These are phyloP conservation scores for Nicotiana undulata DNA, from an alignment of 257 asterid genomes.

Conservation along the genomic window DNA sequence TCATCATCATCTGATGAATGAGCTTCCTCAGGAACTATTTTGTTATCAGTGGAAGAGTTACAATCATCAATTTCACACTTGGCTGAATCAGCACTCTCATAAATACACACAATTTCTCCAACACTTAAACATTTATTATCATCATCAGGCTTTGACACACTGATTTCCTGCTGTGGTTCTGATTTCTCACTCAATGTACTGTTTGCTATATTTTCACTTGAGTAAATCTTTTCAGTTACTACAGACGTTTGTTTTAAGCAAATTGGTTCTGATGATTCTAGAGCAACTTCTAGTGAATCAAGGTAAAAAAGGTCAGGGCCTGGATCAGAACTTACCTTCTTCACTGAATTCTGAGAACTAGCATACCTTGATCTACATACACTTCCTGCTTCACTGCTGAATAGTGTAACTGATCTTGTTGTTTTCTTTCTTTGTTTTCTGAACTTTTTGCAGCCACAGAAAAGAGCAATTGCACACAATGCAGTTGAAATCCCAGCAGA, in stretches of 20 bases:
- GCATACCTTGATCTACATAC: slow-evolving; percentile 37
- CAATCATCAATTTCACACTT: slow-evolving; percentile 10
- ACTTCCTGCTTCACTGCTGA: slow-evolving; percentile 30
- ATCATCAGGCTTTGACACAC: slow-evolving; percentile 20
- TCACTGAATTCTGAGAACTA: slow-evolving; percentile 39
- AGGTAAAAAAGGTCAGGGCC: slow-evolving; percentile 79
- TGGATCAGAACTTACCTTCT: slow-evolving; percentile 65
- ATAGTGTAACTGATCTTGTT: slow-evolving; percentile 22
- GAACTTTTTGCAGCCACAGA: slow-evolving; percentile 39
- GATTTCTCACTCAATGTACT: slow-evolving; percentile 18
- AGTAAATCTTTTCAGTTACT: slow-evolving; percentile 10
- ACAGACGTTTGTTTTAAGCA: slow-evolving; percentile 22
- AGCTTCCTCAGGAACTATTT: slow-evolving; percentile 18
- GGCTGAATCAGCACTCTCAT: slow-evolving; percentile 34
- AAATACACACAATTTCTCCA: slow-evolving; percentile 41
- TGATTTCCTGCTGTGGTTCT: slow-evolving; percentile 16
- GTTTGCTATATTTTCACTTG: slow-evolving; percentile 11
- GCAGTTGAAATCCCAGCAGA: slow-evolving; percentile 46
- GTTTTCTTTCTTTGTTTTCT: slow-evolving; percentile 39
- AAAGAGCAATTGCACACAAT: slow-evolving; percentile 38
- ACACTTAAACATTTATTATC: slow-evolving; percentile 17
- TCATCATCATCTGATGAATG: slow-evolving; percentile 54
- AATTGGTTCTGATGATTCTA: slow-evolving; percentile 45
- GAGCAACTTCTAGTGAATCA: slow-evolving; percentile 58
- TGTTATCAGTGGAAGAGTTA: slow-evolving; percentile 19